Evolutionary conservation across 495 filamentous ascomycete genomes (phyloP), one percentile per base, ranked within the genome.

Genomic region (Daldinia decipiens): DNA sequence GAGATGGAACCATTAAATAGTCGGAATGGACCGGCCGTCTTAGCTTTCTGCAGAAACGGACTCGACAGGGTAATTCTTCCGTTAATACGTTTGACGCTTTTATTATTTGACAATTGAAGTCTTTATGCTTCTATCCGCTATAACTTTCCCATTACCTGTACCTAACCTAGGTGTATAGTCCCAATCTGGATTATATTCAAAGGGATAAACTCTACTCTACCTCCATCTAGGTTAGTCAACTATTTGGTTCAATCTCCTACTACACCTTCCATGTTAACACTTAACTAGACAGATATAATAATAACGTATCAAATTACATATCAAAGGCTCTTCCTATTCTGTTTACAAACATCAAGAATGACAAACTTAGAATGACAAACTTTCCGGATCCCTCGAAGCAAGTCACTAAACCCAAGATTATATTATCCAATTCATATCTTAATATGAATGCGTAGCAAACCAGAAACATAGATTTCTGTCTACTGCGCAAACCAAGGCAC

Each of bases 21-120:
- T 19, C 62, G 54, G 60, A 15, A 59, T 64, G 19, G 21, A 12
- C 55, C 61, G 60, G 5, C 61, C 43, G 19, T 47, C 43, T 47
- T 47, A 8, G 43, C 19, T 24, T 47, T 47, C 43, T 47, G 43
- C 43, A 47, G 43, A 19, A 47, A 47, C 43, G 21, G 43, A 47
- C 9, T 24, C 19, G 19, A 47, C 6, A 47, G 17, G 8, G 7
- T 11, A 4, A 12, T 11, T 24, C 3, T 47, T 5, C 21, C 19
- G 21, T 12, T 47, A 47, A 24, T 24, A 19, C 8, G 43, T 24
- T 47, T 21, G 19, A 47, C 24, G 12, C 4, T 47, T 21, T 9
- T 24, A 11, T 24, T 47, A 47, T 47, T 47, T 47, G 3, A 47
- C 19, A 45, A 45, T 47, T 47, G 43, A 5, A 24, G 21, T 11